Percentiles rank a stretch among this genome's conserved stretches.
phyloP scores from a whole-genome alignment of 2,329 filamentous ascomycete genomes.

The Chaetothyriales sp. region DNA sequence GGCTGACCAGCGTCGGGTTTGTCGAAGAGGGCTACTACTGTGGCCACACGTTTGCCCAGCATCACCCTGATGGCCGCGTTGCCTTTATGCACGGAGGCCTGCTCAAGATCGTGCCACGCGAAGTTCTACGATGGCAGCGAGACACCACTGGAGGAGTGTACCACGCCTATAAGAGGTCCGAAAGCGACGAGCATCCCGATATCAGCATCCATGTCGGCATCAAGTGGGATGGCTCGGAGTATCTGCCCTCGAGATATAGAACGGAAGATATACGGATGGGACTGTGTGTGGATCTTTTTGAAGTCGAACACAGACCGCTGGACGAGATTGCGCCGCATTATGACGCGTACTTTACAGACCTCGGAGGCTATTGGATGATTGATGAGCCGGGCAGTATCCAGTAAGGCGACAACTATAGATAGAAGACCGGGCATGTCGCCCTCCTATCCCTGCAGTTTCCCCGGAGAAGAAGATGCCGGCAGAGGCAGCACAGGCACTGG shows the following conservation, averaged over 20 bases:
- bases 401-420: neutral
- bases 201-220: neutral
- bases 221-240: constrained; percentile 2
- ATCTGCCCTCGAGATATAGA: constrained; percentile 5
- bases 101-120: constrained; percentile 20
- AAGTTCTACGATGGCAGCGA: constrained; percentile 19
- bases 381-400: constrained; percentile 7
- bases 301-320: constrained; percentile 14
- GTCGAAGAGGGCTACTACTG: constrained; percentile 20
- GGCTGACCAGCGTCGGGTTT: constrained; percentile 23
- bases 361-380: constrained; percentile 21
- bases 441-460: neutral
- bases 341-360: constrained; percentile 11
- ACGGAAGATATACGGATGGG: constrained; percentile 8
- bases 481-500: no score
- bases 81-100: constrained; percentile 24
- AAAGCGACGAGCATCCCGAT: constrained; percentile 10
- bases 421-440: neutral
- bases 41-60: constrained; percentile 24
- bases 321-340: constrained; percentile 17
- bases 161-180: constrained; percentile 20
- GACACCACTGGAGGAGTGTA: constrained; percentile 20
- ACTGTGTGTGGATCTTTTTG: constrained; percentile 17
- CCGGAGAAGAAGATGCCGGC: no score
- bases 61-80: constrained; percentile 22